A percentile compares a stretch with the other conserved stretches of the same genome.
Conservation (phyloP, 306 rosid species). For the Quercus glauca region DNA sequence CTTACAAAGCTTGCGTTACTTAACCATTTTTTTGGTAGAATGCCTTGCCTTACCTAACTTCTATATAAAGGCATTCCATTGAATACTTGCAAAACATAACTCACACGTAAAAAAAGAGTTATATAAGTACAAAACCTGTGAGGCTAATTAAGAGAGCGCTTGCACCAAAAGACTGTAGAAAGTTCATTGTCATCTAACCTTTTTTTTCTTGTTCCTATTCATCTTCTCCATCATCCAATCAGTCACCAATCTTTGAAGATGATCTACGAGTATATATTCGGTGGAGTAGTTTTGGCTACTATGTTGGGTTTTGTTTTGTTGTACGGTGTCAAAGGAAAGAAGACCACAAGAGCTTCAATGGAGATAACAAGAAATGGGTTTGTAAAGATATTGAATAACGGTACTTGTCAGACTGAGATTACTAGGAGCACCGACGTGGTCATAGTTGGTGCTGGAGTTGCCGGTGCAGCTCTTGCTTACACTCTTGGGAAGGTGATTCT, state of each 20-base stretch:
- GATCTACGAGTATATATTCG: conserved; percentile 44
- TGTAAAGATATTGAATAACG: conserved; percentile 18
- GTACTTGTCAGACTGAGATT: conserved; percentile 9
- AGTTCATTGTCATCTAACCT: not conserved
- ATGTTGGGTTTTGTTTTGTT: conserved; percentile 36
- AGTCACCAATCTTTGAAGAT: conserved; percentile 23
- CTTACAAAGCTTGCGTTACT: too few relatives aligned
- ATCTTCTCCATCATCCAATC: not conserved
- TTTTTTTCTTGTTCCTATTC: not conserved
- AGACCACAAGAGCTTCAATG: conserved; percentile 16
- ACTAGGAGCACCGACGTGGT: conserved; percentile 37
- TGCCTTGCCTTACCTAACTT: not conserved
- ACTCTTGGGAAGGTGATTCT: conserved; percentile 73
- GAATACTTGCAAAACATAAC: not conserved
- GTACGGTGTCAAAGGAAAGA: conserved; percentile 28
- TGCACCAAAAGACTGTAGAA: not conserved
- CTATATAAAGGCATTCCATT: not conserved
- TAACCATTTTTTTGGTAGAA: too few relatives aligned
- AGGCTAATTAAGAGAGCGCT: not conserved
- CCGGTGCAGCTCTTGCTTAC: conserved; percentile 91
- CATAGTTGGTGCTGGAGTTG: conserved; percentile 91
- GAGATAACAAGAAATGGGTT: conserved; percentile 12
- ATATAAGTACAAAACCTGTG: not conserved
- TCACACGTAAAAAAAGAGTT: not conserved
- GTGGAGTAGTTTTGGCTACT: conserved; percentile 43